Evolutionary conservation across 106 monocot genomes (phyloP), one percentile per base, ranked within the genome.

Genomic region (Dendrobium chrysotoxum): DNA sequence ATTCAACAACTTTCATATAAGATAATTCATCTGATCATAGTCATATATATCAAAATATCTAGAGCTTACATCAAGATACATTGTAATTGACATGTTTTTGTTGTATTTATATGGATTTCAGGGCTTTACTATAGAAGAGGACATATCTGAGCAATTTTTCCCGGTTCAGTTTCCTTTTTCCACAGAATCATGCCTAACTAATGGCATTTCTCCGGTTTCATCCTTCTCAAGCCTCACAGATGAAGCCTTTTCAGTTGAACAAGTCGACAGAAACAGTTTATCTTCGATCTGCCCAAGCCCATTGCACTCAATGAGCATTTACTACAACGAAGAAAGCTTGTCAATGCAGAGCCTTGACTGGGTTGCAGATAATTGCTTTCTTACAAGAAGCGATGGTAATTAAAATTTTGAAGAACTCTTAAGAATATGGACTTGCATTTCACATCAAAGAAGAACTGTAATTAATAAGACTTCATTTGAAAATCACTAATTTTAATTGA

Each of bases 191-290:
- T 47, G 47, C 47, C 76, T 13, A 28, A 76, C 26, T 13, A 40
- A 76, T 47, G 76, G 76, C 23, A 76, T 76, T 26, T 76, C 76
- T 76, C 76, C 76, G 3, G 76, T 76, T 76, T 76, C 76, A 76
- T 76, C 76, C 18, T 76, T 40, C 28, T 35, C 44, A 47, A 76
- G 28, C 28, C 47, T 76, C 46, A 12, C 45, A 7, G 76, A 76
- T 9, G 76, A 76, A 47, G 26, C 46, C 13, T 46, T 47, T 40
- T 76, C 47, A 0, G 47, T 47, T 15, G 76, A 47, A 21, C 47
- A 4, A 12, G 4, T 28, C 23, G 40, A 47, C 13, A 4, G 13
- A 13, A 45, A 76, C 11, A 4, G 46, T 76, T 76, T 76, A 9
- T 76, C 76, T 76, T 47, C 46, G 7, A 42, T 39, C 21, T 75